A percentile compares a stretch with the other conserved stretches of the same genome.
Evolutionary conservation across 192 early-diverging fungal species (phyloP).

Genomic region (Jimgerdemannia flammicorona): DNA sequence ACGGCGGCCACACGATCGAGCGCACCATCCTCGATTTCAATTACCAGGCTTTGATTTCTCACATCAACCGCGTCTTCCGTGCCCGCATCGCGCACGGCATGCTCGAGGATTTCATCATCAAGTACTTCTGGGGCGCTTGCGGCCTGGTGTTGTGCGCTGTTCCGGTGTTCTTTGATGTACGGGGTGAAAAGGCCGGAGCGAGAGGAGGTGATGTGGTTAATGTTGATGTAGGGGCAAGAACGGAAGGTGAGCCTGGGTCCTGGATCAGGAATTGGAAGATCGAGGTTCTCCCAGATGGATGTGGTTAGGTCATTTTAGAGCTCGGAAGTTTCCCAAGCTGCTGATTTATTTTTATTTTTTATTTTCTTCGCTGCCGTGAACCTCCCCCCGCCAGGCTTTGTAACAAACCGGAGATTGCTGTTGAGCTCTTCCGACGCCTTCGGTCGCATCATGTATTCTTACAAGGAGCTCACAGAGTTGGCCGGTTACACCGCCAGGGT

Average conservation of each 20-base stretch:
- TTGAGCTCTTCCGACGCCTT: constrained; percentile 76
- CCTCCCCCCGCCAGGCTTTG: constrained; percentile 47
- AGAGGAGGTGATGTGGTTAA: constrained; percentile 29
- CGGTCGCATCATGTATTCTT: constrained; percentile 88
- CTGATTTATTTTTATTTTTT: background rate
- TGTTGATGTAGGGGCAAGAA: constrained; percentile 49
- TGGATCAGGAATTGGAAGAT: background rate
- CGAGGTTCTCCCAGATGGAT: no score
- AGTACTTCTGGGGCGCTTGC: constrained; percentile 96
- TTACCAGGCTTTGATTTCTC: constrained; percentile 78
- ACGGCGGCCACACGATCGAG: constrained; percentile 80
- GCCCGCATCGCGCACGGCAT: constrained; percentile 88
- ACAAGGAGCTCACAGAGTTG: constrained; percentile 92
- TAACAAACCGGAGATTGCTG: constrained; percentile 73
- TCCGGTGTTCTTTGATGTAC: constrained; percentile 72
- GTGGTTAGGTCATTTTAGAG: no score
- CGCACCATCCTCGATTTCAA: constrained; percentile 73
- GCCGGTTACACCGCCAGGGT: constrained; percentile 93
- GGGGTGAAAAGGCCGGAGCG: constrained; percentile 34
- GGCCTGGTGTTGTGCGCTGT: constrained; percentile 83
- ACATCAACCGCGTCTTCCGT: constrained; percentile 83
- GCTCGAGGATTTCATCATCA: constrained; percentile 98
- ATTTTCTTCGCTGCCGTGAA: constrained; percentile 1
- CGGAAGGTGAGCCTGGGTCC: constrained; percentile 39
- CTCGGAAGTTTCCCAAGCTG: background rate